Evolutionary conservation across 352 stramenopile genomes (phyloP).

Genomic region (Globisporangium cystogenes): DNA sequence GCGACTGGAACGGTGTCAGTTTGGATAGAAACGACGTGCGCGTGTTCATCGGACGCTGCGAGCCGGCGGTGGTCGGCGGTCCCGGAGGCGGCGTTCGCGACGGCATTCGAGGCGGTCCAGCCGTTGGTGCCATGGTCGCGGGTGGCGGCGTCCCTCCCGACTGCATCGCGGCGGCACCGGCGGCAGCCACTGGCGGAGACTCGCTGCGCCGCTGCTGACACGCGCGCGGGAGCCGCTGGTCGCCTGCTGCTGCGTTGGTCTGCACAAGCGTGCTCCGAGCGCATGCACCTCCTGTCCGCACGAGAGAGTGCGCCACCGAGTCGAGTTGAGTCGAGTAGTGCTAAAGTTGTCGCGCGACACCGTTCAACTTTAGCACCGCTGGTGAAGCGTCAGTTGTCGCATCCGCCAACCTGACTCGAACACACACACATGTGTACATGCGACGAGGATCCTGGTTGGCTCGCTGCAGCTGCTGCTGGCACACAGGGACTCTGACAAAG

Average conservation of each 20-base stretch:
- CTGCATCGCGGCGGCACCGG: not conserved
- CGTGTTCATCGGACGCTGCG: not conserved
- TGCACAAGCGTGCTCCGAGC: not conserved
- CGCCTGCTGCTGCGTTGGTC: not conserved
- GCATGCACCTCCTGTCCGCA: no score
- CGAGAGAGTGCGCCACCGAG: no score
- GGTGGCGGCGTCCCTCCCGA: not conserved
- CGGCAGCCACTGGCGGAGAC: no score
- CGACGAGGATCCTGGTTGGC: no score
- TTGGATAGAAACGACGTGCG: conserved; percentile 48
- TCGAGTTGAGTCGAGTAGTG: no score
- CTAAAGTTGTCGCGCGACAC: no score
- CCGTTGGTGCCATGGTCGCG: not conserved
- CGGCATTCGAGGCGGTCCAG: not conserved
- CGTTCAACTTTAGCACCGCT: no score
- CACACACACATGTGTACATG: no score
- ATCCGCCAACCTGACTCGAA: no score
- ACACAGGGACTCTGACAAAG: no score
- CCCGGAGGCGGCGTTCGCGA: not conserved
- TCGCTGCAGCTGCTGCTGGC: no score
- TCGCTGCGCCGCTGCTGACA: not conserved
- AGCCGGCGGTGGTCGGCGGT: not conserved
- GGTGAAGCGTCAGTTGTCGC: no score
- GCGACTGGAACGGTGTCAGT: conserved; percentile 34
- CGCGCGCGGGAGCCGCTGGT: not conserved